Evolutionary conservation across 805 yeast species (phyloP).

Genomic region (Kazachstania psychrophila): DNA sequence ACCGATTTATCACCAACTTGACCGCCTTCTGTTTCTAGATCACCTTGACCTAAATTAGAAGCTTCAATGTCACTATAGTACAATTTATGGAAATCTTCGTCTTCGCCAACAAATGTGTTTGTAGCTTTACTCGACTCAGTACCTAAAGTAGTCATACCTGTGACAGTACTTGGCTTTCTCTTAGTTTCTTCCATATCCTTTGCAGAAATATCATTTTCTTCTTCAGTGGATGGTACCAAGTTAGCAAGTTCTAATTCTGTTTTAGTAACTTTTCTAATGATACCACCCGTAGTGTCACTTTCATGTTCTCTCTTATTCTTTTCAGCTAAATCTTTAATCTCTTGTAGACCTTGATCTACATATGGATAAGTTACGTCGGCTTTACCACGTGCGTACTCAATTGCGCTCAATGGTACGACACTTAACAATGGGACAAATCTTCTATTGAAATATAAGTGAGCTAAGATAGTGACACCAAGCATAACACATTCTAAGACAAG

Average conservation of each 20-base stretch:
- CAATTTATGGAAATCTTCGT: slow-evolving; percentile 20
- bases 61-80: slow-evolving; percentile 19
- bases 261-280: slow-evolving; percentile 24
- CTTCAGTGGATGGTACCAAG: slow-evolving; percentile 14
- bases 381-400: slow-evolving; percentile 33
- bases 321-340: slow-evolving; percentile 45
- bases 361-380: slow-evolving; percentile 43
- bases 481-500: slow-evolving; percentile 59
- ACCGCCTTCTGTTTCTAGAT: neutral
- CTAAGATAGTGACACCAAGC: slow-evolving; percentile 46
- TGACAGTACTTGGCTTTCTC: slow-evolving; percentile 5
- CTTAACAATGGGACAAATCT: slow-evolving; percentile 57
- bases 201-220: slow-evolving; percentile 2
- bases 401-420: slow-evolving; percentile 57
- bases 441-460: slow-evolving; percentile 51
- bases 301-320: slow-evolving; percentile 18
- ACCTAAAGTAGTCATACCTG: slow-evolving; percentile 2
- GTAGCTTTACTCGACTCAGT: slow-evolving; percentile 1
- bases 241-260: slow-evolving; percentile 25
- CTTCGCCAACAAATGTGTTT: slow-evolving; percentile 24
- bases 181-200: slow-evolving; percentile 1
- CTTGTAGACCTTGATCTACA: slow-evolving; percentile 55
- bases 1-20: slow-evolving; percentile 11
- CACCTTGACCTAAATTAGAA: slow-evolving; percentile 2
- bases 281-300: slow-evolving; percentile 19